Evolutionary conservation across 2,329 filamentous ascomycete genomes (phyloP).

Genomic region (Pseudohalonectria lignicola): DNA sequence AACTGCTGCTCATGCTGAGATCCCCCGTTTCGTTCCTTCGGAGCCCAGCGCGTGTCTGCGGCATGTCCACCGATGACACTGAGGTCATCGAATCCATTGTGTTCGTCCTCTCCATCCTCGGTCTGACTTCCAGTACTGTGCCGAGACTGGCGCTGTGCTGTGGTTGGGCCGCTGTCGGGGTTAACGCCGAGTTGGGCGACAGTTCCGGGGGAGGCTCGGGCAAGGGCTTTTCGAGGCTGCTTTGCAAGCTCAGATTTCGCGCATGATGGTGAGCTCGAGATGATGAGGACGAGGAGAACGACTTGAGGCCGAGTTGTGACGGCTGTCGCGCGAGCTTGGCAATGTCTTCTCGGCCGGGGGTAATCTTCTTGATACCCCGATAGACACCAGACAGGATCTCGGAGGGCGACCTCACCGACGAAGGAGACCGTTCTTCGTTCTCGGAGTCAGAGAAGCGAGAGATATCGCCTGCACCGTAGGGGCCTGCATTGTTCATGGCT

Average conservation of each 20-base stretch:
- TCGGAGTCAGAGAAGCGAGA: conserved; percentile 33
- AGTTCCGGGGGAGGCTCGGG: conserved; percentile 35
- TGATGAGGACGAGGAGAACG: conserved; percentile 13
- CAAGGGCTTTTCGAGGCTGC: conserved; percentile 47
- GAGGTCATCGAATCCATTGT: conserved; percentile 35
- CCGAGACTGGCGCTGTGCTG: conserved; percentile 16
- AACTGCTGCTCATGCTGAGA: conserved; percentile 28
- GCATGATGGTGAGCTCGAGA: conserved; percentile 31
- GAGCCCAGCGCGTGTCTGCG: not conserved
- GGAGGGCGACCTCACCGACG: conserved; percentile 26
- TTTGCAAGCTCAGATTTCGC: conserved; percentile 40
- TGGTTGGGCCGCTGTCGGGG: conserved; percentile 14
- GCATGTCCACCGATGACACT: conserved; percentile 14
- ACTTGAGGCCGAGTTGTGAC: conserved; percentile 27
- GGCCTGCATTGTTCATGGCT: conserved; percentile 17
- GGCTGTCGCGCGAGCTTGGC: conserved; percentile 30
- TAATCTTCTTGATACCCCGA: conserved; percentile 37
- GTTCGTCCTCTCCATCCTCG: conserved; percentile 27
- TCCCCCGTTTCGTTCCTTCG: conserved; percentile 1
- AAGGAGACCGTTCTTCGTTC: conserved; percentile 25
- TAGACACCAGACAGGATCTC: conserved; percentile 41
- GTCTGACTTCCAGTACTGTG: conserved; percentile 22
- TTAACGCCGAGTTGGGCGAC: conserved; percentile 20
- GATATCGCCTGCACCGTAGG: conserved; percentile 18
- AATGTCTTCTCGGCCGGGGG: conserved; percentile 30